phyloP scores from a whole-genome alignment of 1,284 basidiomycete species.

The Laetiporus sulphureus region DNA sequence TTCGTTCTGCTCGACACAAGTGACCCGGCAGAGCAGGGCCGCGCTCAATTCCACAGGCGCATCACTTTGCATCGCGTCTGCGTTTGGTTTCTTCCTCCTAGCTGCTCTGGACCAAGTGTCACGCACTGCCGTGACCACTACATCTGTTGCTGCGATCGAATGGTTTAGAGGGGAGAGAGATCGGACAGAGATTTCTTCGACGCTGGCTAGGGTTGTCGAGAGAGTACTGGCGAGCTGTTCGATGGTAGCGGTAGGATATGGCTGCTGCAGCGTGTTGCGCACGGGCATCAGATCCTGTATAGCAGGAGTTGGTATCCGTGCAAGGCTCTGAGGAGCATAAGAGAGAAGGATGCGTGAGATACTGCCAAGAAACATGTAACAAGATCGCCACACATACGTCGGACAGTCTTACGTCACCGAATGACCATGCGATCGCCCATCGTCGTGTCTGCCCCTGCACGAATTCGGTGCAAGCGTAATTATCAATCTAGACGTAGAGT shows the following conservation, averaged over 20 bases:
- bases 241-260: slow-evolving; percentile 20
- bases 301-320: slow-evolving; percentile 39
- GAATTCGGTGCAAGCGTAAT: slow-evolving; percentile 81
- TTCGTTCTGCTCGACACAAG: slow-evolving; percentile 14
- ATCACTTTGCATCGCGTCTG: slow-evolving; percentile 8
- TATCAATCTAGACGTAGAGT: slow-evolving; percentile 61
- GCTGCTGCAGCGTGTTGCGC: slow-evolving; percentile 45
- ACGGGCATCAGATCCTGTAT: slow-evolving; percentile 46
- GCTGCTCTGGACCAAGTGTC: slow-evolving; percentile 78
- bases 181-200: slow-evolving; percentile 27
- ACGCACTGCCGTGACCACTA: slow-evolving; percentile 36
- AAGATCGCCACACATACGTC: slow-evolving; percentile 57
- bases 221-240: slow-evolving; percentile 18
- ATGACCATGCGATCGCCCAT: slow-evolving; percentile 89
- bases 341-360: too few relatives aligned
- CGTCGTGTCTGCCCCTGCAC: slow-evolving; percentile 81
- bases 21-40: slow-evolving; percentile 20
- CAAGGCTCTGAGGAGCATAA: slow-evolving; percentile 34
- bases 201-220: slow-evolving; percentile 23
- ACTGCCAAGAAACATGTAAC: slow-evolving; percentile 2
- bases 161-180: slow-evolving; percentile 4
- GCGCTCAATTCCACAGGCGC: slow-evolving; percentile 1
- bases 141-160: slow-evolving; percentile 4
- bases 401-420: slow-evolving; percentile 53
- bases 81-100: slow-evolving; percentile 35